These are phyloP conservation scores for Erodium chrysanthum DNA, from an alignment of 441 rosid species.

Conservation along the genomic window DNA sequence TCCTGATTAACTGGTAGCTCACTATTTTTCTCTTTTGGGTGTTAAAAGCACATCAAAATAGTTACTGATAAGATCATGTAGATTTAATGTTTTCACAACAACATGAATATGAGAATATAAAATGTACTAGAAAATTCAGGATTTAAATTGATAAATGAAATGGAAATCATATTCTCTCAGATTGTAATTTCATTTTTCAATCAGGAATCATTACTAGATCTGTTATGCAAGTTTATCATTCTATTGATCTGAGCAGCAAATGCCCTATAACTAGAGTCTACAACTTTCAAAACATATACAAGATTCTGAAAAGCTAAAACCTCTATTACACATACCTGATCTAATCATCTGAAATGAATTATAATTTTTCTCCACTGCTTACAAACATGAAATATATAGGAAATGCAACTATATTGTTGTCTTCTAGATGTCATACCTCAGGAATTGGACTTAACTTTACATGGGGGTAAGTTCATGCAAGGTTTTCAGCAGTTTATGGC, in stretches of 20 bases:
- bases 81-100: too few species aligned
- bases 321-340: not conserved
- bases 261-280: not conserved
- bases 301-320: not conserved
- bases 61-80: not conserved
- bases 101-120: too few species aligned
- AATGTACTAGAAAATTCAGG: too few species aligned
- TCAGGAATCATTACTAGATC: not conserved
- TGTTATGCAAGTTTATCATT: not conserved
- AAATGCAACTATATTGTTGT: not conserved
- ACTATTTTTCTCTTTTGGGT: not conserved
- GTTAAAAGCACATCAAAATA: not conserved
- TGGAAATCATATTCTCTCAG: not conserved
- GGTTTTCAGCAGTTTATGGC: slow-evolving; percentile 12
- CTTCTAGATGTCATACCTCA: not conserved
- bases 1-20: not conserved
- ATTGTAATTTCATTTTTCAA: not conserved
- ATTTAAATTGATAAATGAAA: not conserved
- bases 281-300: not conserved
- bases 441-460: slow-evolving; percentile 16
- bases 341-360: not conserved
- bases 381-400: not conserved
- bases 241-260: not conserved
- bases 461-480: too few species aligned
- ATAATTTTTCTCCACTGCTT: not conserved